Conservation (phyloP, 768 basidiomycete species). For the Rhizopogon vinicolor region DNA sequence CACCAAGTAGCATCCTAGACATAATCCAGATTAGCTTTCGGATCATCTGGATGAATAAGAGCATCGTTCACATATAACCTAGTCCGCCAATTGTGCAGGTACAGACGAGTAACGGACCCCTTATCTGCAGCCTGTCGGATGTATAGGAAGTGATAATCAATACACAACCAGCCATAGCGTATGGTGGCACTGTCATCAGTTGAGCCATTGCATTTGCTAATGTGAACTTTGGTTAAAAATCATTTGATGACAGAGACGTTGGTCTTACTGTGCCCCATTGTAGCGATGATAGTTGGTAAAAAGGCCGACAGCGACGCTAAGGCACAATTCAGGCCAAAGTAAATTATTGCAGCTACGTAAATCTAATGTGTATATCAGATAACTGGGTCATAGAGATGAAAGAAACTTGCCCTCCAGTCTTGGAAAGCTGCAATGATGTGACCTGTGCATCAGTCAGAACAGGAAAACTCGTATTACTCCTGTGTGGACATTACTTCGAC, state of each 20-base stretch:
- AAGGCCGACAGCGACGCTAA: constrained; percentile 48
- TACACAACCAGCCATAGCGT: constrained; percentile 38
- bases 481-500: constrained; percentile 25
- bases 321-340: constrained; percentile 45
- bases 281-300: constrained; percentile 51
- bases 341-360: constrained; percentile 44
- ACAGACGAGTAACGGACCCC: constrained; percentile 32
- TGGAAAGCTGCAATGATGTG: constrained; percentile 39
- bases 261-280: constrained; percentile 40
- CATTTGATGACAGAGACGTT: background rate
- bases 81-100: constrained; percentile 30
- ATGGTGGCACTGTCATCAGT: constrained; percentile 51
- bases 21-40: background rate
- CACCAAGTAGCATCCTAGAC: constrained; percentile 29
- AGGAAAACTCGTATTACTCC: background rate
- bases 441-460: constrained; percentile 18
- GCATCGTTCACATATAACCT: constrained; percentile 35
- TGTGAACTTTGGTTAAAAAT: background rate
- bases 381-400: background rate
- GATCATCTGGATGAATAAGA: background rate
- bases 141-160: constrained; percentile 31
- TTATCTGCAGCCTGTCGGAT: constrained; percentile 40
- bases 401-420: constrained; percentile 37
- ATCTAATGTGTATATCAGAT: constrained; percentile 20
- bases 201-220: constrained; percentile 39